Percentiles rank a stretch among this genome's conserved stretches.
phyloP scores from a whole-genome alignment of 2,329 filamentous ascomycete species.

The Coniochaeta sp. region DNA sequence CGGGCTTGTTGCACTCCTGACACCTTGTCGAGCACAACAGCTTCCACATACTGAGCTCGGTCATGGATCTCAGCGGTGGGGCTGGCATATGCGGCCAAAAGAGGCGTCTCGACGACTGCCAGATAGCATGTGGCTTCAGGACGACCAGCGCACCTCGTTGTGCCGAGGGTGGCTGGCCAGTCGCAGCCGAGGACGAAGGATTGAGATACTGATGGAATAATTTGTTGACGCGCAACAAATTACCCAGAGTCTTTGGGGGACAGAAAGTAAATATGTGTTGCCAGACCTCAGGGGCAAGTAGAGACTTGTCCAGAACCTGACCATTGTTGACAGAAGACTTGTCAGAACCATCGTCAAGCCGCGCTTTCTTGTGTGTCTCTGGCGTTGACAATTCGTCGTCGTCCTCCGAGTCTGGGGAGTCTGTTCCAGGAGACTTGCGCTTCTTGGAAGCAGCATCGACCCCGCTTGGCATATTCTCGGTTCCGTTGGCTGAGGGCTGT shows the following conservation, averaged over 20 bases:
- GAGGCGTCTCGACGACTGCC: slow-evolving; percentile 60
- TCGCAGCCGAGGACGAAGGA: slow-evolving; percentile 28
- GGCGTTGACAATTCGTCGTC: neutral
- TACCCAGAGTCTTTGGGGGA: slow-evolving; percentile 55
- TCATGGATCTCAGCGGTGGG: slow-evolving; percentile 55
- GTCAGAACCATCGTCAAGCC: slow-evolving; percentile 11
- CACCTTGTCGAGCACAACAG: slow-evolving; percentile 57
- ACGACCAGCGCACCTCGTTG: slow-evolving; percentile 24
- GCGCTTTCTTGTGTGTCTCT: slow-evolving; percentile 20
- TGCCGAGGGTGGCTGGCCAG: slow-evolving; percentile 20
- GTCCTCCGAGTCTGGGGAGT: slow-evolving; percentile 4
- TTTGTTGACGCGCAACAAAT: slow-evolving; percentile 60
- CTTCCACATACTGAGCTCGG: slow-evolving; percentile 72
- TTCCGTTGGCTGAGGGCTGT: slow-evolving; percentile 7
- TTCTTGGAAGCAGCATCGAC: slow-evolving; percentile 11
- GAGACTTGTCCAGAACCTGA: slow-evolving; percentile 14
- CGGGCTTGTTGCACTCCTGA: slow-evolving; percentile 56
- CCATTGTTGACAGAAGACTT: slow-evolving; percentile 1
- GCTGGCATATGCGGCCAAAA: slow-evolving; percentile 62
- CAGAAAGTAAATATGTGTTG: slow-evolving; percentile 63
- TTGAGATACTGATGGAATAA: slow-evolving; percentile 56
- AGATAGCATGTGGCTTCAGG: slow-evolving; percentile 58
- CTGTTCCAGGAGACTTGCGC: slow-evolving; percentile 16
- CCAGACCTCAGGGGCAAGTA: slow-evolving; percentile 58
- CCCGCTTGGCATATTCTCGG: neutral